These are phyloP conservation scores for Porcisia deanei DNA, from an alignment of 208 protist species.

Conservation along the genomic window DNA sequence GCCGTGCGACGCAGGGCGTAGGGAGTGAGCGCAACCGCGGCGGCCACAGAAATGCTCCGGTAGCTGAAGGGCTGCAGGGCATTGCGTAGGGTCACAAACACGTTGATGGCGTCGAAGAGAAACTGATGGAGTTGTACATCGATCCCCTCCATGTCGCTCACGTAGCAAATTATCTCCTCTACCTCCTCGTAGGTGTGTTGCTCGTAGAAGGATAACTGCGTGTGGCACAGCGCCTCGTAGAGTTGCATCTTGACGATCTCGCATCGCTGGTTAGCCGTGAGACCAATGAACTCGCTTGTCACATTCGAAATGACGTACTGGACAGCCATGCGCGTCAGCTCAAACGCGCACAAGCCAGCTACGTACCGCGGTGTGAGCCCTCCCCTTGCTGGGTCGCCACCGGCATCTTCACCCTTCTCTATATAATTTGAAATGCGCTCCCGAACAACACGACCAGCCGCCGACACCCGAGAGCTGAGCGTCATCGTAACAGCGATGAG, in stretches of 20 bases:
- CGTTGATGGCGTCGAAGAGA: slow-evolving; percentile 39
- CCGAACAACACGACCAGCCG: slow-evolving; percentile 35
- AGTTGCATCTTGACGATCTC: slow-evolving; percentile 55
- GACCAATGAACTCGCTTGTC: slow-evolving; percentile 47
- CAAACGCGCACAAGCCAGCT: slow-evolving; percentile 39
- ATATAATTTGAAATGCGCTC: slow-evolving; percentile 34
- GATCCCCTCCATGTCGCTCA: slow-evolving; percentile 78
- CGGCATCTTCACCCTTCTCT: slow-evolving; percentile 7
- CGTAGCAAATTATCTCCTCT: slow-evolving; percentile 72
- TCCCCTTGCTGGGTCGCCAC: not conserved
- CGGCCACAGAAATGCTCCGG: slow-evolving; percentile 21
- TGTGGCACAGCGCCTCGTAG: slow-evolving; percentile 58
- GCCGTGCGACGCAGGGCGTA: slow-evolving; percentile 29
- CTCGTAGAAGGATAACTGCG: slow-evolving; percentile 67
- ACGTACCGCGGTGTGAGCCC: slow-evolving; percentile 15
- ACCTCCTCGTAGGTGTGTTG: slow-evolving; percentile 53
- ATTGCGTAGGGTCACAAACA: slow-evolving; percentile 20
- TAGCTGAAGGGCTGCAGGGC: slow-evolving; percentile 32
- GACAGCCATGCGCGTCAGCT: slow-evolving; percentile 45
- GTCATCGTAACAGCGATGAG: slow-evolving; percentile 50
- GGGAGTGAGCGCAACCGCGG: slow-evolving; percentile 16
- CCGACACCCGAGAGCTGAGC: slow-evolving; percentile 44
- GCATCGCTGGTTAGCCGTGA: slow-evolving; percentile 42
- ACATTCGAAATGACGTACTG: slow-evolving; percentile 40
- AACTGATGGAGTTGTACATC: slow-evolving; percentile 71